phyloP scores from a whole-genome alignment of 75 land plant species.

The Sequoiadendron giganteum region DNA sequence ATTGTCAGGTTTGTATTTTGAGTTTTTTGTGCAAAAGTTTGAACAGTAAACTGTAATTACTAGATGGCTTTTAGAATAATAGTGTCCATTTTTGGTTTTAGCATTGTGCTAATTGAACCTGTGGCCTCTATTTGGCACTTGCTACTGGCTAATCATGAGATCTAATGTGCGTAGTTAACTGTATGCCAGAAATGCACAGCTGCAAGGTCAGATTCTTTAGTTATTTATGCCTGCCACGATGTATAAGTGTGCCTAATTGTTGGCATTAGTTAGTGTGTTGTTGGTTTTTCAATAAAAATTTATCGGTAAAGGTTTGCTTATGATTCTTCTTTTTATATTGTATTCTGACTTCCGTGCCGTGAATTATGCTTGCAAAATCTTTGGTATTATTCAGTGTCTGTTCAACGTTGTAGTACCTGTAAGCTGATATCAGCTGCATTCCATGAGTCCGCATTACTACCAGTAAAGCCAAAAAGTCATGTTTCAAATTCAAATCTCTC shows the following conservation, averaged over 20 bases:
- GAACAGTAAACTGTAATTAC: background rate
- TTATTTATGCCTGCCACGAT: background rate
- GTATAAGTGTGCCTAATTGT: background rate
- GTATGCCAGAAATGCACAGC: background rate
- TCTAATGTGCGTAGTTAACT: background rate
- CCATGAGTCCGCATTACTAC: background rate
- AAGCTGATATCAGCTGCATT: background rate
- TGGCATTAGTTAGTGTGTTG: background rate
- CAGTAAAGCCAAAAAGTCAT: background rate
- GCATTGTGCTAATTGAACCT: background rate
- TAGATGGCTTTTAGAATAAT: background rate
- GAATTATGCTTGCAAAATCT: background rate
- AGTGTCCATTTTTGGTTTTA: background rate
- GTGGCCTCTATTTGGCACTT: background rate
- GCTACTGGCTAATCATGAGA: background rate
- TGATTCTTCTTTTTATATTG: background rate
- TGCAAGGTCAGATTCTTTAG: background rate
- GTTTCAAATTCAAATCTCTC: background rate
- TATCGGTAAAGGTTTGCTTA: background rate
- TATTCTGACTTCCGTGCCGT: background rate
- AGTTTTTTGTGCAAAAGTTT: background rate
- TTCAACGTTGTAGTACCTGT: background rate
- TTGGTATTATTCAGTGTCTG: background rate
- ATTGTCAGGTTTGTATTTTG: conserved; percentile 59
- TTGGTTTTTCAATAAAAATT: background rate